These are phyloP conservation scores for Boechera divaricarpa DNA, from an alignment of 345 rosid species.

Conservation along the genomic window DNA sequence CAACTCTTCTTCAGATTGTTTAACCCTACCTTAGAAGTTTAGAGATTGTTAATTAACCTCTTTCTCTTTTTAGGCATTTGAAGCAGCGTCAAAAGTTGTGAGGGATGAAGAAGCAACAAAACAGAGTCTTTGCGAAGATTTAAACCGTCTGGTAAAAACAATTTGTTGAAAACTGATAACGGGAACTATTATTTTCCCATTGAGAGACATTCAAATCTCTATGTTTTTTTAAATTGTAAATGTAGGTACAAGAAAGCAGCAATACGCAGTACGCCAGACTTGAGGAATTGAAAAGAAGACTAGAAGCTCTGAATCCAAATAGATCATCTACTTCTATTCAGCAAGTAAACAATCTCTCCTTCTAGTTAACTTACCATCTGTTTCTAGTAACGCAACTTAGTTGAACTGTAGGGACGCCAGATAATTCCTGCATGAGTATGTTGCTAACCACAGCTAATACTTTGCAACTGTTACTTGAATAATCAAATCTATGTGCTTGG, in stretches of 20 bases:
- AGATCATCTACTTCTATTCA: constrained; percentile 53
- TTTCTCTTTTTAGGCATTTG: constrained; percentile 53
- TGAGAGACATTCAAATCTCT: constrained; percentile 10
- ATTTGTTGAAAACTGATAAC: constrained; percentile 28
- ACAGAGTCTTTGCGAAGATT: constrained; percentile 82
- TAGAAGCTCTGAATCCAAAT: constrained; percentile 77
- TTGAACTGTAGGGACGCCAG: neutral
- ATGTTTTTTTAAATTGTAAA: constrained; percentile 24
- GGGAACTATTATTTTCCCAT: neutral
- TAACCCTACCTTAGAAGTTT: constrained; percentile 2
- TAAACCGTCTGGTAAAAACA: constrained; percentile 68
- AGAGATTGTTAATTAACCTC: neutral
- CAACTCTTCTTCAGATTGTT: neutral
- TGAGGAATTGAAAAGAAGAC: constrained; percentile 75
- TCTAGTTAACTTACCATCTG: constrained; percentile 2
- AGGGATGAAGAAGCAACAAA: constrained; percentile 80
- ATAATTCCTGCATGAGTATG: constrained; percentile 1
- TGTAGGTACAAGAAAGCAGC: constrained; percentile 82
- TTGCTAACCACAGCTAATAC: constrained; percentile 14
- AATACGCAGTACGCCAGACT: constrained; percentile 71
- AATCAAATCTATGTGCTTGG: constrained; percentile 21
- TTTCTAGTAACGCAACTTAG: constrained; percentile 17
- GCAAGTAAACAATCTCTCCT: constrained; percentile 54
- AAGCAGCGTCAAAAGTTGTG: constrained; percentile 67
- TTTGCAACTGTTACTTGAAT: neutral